A percentile compares a stretch with the other conserved stretches of the same genome.
These are phyloP conservation scores for Cetradonia linearis DNA, from an alignment of 495 filamentous ascomycete genomes.

Conservation along the genomic window DNA sequence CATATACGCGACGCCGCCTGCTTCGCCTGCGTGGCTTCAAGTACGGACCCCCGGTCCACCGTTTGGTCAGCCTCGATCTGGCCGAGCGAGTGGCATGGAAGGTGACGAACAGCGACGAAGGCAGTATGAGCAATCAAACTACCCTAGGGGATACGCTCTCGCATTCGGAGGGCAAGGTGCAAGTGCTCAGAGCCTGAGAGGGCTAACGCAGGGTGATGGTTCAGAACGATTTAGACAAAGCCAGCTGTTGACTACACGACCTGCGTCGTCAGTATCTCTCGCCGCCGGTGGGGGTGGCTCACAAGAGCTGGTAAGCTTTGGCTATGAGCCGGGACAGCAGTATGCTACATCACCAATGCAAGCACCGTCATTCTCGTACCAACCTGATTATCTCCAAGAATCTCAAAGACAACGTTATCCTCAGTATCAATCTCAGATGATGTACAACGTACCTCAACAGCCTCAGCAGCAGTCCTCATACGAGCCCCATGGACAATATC, in stretches of 20 bases:
- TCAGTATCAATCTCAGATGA: conserved; percentile 53
- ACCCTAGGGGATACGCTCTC: conserved; percentile 23
- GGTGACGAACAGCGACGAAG: conserved; percentile 55
- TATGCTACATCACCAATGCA: conserved; percentile 37
- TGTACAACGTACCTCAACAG: conserved; percentile 71
- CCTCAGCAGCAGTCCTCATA: conserved; percentile 58
- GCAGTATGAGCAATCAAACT: conserved; percentile 54
- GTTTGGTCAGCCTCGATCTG: conserved; percentile 36
- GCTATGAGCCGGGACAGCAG: conserved; percentile 33
- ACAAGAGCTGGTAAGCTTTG: conserved; percentile 33
- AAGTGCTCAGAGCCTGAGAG: conserved; percentile 11
- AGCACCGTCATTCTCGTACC: conserved; percentile 38
- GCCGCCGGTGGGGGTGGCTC: conserved; percentile 7
- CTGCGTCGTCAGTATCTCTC: conserved; percentile 13
- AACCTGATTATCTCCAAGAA: conserved; percentile 31
- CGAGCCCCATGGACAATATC: conserved; percentile 69
- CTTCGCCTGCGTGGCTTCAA: conserved; percentile 50
- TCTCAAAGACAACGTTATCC: conserved; percentile 36
- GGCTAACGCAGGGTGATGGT: conserved; percentile 2
- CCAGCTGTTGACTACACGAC: conserved; percentile 16
- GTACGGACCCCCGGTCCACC: conserved; percentile 34
- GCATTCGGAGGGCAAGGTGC: conserved; percentile 13
- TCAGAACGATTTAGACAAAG: conserved; percentile 19
- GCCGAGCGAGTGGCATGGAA: conserved; percentile 54
- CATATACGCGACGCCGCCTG: conserved; percentile 46